Evolutionary conservation across 164 flowering plant genomes (phyloP), one percentile per base, ranked within the genome.

Genomic region (Stephania yunnanensis): DNA sequence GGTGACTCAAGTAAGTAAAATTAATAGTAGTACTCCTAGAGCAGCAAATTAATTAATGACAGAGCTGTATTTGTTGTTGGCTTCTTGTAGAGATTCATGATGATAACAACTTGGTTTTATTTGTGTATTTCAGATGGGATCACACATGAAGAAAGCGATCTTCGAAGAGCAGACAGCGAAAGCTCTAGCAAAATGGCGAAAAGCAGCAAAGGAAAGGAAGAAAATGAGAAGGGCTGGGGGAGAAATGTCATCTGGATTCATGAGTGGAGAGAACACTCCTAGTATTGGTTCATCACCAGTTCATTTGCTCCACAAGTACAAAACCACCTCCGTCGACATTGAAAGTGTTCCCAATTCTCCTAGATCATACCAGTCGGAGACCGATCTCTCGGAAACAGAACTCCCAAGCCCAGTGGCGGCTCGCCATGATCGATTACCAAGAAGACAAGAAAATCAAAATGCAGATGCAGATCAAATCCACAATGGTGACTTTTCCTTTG

Each of bases 81-180:
- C 42, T 8, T 72, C 48, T 1, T 72, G 19, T 22, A 50, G 29
- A 29, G 25, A 20, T 58, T 25, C 25, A 25, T 58, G 45, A 52
- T 53, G 7, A 22, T 48, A 22, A 10, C 15, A 50, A n/a, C 61
- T 15, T 42, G 13, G 36, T 2, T 36, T 25, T 36, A 36, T 4
- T 36, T 58, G 61, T 15, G 64, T n/a, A 52, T 7, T 70, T 46
- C 84, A 90, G 94, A 89, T 90, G 92, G 94, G 94, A 63, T 83
- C 95, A 6, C 89, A 84, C 83, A 91, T 88, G 95, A 91, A 91
- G 85, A 85, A 82, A 70, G 79, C 92, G 15, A 87, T 91, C 7
- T 91, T 91, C 50, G 90, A 87, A 73, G 95, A 91, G 73, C 91
- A 89, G 53, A 88, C 90, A 4, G 78, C 89, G 2, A 88, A 78